Evolutionary conservation across 331 rosid genomes (phyloP).

Genomic region (Erythrophleum ivorense): DNA sequence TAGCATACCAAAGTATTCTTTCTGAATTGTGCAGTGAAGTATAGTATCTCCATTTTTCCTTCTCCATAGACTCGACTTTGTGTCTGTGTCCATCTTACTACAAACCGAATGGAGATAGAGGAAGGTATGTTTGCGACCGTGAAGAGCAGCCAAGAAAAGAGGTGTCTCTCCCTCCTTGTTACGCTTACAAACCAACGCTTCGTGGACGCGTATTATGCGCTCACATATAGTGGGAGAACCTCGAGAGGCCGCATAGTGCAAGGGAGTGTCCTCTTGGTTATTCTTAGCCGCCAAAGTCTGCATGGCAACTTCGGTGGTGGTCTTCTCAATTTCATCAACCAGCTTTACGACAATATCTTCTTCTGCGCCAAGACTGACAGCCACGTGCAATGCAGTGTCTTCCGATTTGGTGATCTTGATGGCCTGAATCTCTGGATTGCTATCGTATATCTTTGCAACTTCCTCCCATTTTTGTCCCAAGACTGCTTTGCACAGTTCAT

Average conservation of each 20-base stretch:
- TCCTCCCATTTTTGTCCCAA: background rate
- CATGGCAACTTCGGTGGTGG: background rate
- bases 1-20: conserved; percentile 1
- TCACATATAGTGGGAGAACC: background rate
- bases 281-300: background rate
- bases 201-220: background rate
- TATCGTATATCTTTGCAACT: background rate
- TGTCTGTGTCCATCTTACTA: background rate
- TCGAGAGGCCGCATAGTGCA: background rate
- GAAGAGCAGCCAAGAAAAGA: background rate
- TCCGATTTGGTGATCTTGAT: conserved; percentile 46
- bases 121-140: background rate
- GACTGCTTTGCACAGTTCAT: background rate
- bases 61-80: background rate
- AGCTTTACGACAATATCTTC: background rate
- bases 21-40: background rate
- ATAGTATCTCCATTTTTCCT: background rate
- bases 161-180: conserved; percentile 1
- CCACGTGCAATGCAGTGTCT: conserved; percentile 53
- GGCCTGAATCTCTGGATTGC: background rate
- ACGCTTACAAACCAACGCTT: background rate
- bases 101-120: background rate
- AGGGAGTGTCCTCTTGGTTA: background rate
- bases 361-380: conserved; percentile 26
- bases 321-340: background rate